Evolutionary conservation across 306 rosid species (phyloP), one percentile per base, ranked within the genome.

Genomic region (Begonia loranthoides): DNA sequence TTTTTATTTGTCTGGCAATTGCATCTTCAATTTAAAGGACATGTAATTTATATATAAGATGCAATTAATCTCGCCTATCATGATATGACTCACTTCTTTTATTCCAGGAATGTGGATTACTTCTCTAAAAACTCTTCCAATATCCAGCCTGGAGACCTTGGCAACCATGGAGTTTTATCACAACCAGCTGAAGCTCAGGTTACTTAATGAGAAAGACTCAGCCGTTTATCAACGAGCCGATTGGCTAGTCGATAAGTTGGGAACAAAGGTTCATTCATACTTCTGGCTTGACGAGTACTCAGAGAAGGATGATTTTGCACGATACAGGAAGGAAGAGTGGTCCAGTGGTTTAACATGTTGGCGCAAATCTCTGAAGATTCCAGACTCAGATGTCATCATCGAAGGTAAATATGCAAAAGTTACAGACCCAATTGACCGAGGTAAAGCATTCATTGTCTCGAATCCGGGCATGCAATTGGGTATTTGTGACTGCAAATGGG

Each of bases 231-330:
- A 76, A 65, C 72, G 87, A 21, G 77, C 78, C 8, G 95, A 84
- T 71, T 77, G 85, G 90, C 71, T 89, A 79, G 85, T 82, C 40
- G 76, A 82, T 79, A 89, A 82, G 77, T 66, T 89, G 77, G 73
- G 84, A 57, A 82, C 93, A 10, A 85, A 89, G 69, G 83, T 89
- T 55, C 87, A 77, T 75, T 77, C 97, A 50, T 77, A 79, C 72
- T 84, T 84, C 63, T 84, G 95, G 95, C 95, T 89, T 52, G 95
- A 79, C 68, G 97, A 89, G 76, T 89, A 73, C 78, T 67, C 87
- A 0, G 95, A 64, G 59, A 84, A 79, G 67, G 95, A 76, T 61
- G 87, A 72, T 57, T 82, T 75, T 84, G 88, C 84, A 13, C 77
- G 85, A 41, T 89, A 89, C 61, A 73, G 87, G 84, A 84, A 79